Evolutionary conservation across 495 filamentous ascomycete genomes (phyloP).

Genomic region (Daldinia bambusicola): DNA sequence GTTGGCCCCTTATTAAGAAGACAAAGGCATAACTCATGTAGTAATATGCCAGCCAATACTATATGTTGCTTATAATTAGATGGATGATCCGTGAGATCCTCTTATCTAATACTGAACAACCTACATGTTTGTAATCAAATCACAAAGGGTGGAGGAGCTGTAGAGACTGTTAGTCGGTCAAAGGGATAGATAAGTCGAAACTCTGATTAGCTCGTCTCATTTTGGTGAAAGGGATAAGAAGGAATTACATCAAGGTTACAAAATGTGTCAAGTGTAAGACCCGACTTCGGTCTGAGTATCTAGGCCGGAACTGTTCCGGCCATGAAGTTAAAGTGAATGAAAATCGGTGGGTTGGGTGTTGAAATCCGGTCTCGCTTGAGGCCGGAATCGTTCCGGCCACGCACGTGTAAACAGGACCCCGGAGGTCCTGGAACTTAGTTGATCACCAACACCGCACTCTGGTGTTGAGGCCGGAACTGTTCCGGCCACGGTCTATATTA

Average conservation of each 20-base stretch:
- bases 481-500: slow-evolving; percentile 51
- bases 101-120: too few relatives aligned
- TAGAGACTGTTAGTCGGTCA: too few relatives aligned
- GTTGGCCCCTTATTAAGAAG: too few relatives aligned
- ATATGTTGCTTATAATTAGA: too few relatives aligned
- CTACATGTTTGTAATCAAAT: too few relatives aligned
- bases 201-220: neutral
- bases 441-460: slow-evolving; percentile 26
- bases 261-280: neutral
- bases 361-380: slow-evolving; percentile 32
- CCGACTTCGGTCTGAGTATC: slow-evolving; percentile 12
- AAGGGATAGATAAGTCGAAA: neutral
- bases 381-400: slow-evolving; percentile 40
- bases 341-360: neutral
- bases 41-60: too few relatives aligned
- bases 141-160: too few relatives aligned
- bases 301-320: slow-evolving; percentile 33
- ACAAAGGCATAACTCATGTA: too few relatives aligned
- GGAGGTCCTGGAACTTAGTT: slow-evolving; percentile 19
- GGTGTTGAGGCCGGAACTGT: slow-evolving; percentile 46
- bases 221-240: neutral
- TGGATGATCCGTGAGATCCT: too few relatives aligned
- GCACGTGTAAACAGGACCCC: slow-evolving; percentile 9
- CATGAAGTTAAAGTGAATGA: slow-evolving; percentile 8
- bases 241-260: neutral